These are phyloP conservation scores for Colletotrichum spinosum DNA, from an alignment of 2,329 filamentous ascomycete species.

Conservation along the genomic window DNA sequence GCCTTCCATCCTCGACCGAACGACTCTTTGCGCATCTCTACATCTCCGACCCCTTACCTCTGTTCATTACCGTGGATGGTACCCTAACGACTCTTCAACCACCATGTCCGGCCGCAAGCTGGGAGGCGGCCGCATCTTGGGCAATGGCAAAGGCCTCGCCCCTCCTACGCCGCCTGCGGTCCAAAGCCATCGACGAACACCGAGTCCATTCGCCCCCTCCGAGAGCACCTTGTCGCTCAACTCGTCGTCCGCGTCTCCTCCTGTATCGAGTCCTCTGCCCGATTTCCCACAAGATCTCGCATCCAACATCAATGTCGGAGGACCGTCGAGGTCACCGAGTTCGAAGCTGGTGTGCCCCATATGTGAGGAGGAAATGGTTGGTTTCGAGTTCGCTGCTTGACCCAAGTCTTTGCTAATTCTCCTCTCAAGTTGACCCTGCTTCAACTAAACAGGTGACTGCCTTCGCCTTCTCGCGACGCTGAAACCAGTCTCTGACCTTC, in stretches of 20 bases:
- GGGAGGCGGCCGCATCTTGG: conserved; percentile 91
- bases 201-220: conserved; percentile 65
- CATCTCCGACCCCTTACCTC: too few species aligned
- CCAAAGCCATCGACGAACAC: conserved; percentile 53
- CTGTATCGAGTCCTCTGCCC: conserved; percentile 70
- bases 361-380: conserved; percentile 96
- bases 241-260: conserved; percentile 76
- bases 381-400: conserved; percentile 37
- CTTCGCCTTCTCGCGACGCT: conserved; percentile 4
- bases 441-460: conserved; percentile 80
- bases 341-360: conserved; percentile 92
- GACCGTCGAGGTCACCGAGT: conserved; percentile 66
- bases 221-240: conserved; percentile 82
- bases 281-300: conserved; percentile 82
- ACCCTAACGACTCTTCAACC: conserved; percentile 34
- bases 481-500: conserved; percentile 27
- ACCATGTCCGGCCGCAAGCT: conserved; percentile 86
- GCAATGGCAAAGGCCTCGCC: conserved; percentile 85
- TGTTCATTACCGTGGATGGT: conserved; percentile 31
- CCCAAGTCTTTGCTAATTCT: conserved; percentile 34
- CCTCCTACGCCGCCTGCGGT: conserved; percentile 63
- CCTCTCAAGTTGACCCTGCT: conserved; percentile 82
- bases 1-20: neutral
- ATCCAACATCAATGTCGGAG: conserved; percentile 79
- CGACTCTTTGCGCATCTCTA: too few species aligned